Base-by-base conservation (phyloP, 2,329 filamentous ascomycete genomes). In the Exophiala mesophila region DNA sequence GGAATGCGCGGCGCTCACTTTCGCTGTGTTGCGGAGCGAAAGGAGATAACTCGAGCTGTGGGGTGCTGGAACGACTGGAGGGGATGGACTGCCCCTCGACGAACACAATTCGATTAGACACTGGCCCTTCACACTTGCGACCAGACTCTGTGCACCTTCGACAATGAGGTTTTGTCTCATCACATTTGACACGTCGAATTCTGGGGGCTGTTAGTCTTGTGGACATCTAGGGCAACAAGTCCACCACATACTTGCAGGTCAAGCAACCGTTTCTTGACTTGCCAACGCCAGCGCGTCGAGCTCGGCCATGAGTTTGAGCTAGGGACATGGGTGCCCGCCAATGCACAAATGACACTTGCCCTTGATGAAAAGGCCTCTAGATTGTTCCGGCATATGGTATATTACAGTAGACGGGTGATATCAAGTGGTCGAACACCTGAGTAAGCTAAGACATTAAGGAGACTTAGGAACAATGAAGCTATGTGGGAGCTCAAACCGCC, bases 101-200 rank as follows among this genome's bases (percentile, higher is more conserved):
- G 33, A 51, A 51, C n/a, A 24, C 41, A 16, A 51, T 30, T 32
- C 44, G 28, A 19, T 20, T 40, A 24, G 36, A 32, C 5, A 38
- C 30, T 12, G 48, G 48, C 4, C 45, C 48, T 45, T 47, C 44
- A 21, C 48, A 50, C 12, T 43, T 39, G 37, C 48, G 45, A 24
- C 48, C 48, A 15, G 48, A 39, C 21, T 45, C 23, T 18, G 42
- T 49, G 37, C 48, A 51, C 19, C 33, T 41, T 21, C 39, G 45
- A 40, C 48, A 48, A 39, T 26, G 38, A n/a, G 48, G 48, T 24
- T 4, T 45, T 37, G 48, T 49, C 39, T 51, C 48, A 36, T 49
- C 48, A 23, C 48, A 51, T 41, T 51, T 51, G 9, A 51, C 29
- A 35, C 37, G 40, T 36, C 48, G 48, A 28, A 49, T 45, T 21